phyloP scores from a whole-genome alignment of 768 basidiomycete species.

The Sporobolomyces pararoseus region DNA sequence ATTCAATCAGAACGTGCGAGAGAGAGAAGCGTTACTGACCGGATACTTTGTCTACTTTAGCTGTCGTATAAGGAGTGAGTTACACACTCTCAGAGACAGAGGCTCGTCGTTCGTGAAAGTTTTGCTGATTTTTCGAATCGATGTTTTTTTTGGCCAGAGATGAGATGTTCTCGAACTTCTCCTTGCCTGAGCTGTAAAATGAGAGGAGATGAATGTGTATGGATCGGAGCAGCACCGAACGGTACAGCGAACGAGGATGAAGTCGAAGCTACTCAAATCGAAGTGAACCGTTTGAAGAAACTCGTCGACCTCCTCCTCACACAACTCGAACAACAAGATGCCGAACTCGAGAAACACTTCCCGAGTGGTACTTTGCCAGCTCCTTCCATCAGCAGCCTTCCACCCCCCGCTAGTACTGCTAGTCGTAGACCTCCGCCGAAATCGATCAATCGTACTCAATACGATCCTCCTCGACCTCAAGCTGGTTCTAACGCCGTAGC shows the following conservation, averaged over 20 bases:
- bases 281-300: conserved; percentile 28
- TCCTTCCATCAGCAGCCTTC: too few species aligned
- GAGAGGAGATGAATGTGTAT: conserved; percentile 34
- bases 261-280: conserved; percentile 16
- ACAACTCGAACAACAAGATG: conserved; percentile 32
- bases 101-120: not conserved
- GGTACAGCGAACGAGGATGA: conserved; percentile 33
- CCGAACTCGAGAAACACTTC: not conserved
- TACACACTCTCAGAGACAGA: not conserved
- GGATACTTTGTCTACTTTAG: not conserved
- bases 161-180: conserved; percentile 13
- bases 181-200: conserved; percentile 25
- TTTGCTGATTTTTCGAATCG: not conserved
- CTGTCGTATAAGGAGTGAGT: conserved; percentile 25
- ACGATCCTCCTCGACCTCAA: conserved; percentile 3
- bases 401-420: too few species aligned
- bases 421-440: too few species aligned
- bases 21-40: not conserved
- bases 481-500: not conserved
- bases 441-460: too few species aligned
- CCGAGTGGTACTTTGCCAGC: not conserved
- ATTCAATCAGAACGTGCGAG: too few species aligned
- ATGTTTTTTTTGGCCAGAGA: not conserved
- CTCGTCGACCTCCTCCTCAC: conserved; percentile 38
- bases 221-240: conserved; percentile 33